Percentiles rank a stretch among this genome's conserved stretches.
phyloP scores from a whole-genome alignment of 2,329 filamentous ascomycete species.

The Penicillium sp. region DNA sequence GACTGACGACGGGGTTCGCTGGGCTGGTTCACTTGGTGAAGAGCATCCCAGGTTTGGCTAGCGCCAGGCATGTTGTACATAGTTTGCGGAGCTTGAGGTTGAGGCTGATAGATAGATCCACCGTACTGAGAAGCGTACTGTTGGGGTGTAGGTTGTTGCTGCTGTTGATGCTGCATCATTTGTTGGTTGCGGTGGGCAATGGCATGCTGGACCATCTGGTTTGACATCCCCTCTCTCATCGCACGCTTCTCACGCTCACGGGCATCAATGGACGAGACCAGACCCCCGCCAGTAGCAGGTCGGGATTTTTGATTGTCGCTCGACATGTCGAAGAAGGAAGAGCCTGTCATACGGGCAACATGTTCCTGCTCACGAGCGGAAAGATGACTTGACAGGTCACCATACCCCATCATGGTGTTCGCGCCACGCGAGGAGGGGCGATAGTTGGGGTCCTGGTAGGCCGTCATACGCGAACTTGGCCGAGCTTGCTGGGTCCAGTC shows the following conservation, averaged over 20 bases:
- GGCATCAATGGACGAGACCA: constrained; percentile 79
- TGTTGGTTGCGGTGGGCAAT: constrained; percentile 70
- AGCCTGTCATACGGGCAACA: constrained; percentile 79
- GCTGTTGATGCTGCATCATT: constrained; percentile 47
- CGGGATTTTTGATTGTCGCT: constrained; percentile 56
- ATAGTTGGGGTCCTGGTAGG: constrained; percentile 27
- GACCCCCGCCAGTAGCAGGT: constrained; percentile 56
- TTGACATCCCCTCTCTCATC: constrained; percentile 70
- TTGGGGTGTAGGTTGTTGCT: constrained; percentile 34
- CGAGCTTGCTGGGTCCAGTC: constrained; percentile 43
- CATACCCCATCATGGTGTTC: constrained; percentile 53
- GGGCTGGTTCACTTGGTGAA: constrained; percentile 35
- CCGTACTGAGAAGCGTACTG: constrained; percentile 22
- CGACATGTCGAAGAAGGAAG: constrained; percentile 72
- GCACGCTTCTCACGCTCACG: constrained; percentile 77
- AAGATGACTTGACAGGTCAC: constrained; percentile 64
- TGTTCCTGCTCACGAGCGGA: constrained; percentile 88
- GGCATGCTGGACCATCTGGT: constrained; percentile 72
- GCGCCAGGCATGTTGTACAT: constrained; percentile 43
- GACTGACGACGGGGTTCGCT: constrained; percentile 39
- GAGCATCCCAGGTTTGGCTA: constrained; percentile 42
- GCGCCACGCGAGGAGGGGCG: constrained; percentile 62
- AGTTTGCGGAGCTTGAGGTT: constrained; percentile 20
- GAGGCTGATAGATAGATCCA: constrained; percentile 22
- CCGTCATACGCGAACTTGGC: constrained; percentile 38